Base-by-base conservation (phyloP, 768 basidiomycete genomes). In the Tricholoma furcatifolium region DNA sequence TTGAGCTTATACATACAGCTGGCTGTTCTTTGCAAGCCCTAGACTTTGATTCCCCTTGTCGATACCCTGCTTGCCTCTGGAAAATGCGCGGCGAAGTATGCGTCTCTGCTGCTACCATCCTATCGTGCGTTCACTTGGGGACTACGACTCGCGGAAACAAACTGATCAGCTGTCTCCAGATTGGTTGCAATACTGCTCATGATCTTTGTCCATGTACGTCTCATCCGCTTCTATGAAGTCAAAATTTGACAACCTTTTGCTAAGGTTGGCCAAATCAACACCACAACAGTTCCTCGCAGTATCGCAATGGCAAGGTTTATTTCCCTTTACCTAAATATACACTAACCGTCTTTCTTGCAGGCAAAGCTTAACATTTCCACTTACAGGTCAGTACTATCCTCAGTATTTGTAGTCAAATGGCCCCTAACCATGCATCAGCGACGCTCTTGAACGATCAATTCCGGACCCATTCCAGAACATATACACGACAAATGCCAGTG, bases 181-280 rank as follows among this genome's bases (percentile, higher is more conserved):
- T 62, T 77, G 68, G 76, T 64, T 55, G 82, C 77, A 72, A 56
- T 78, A 76, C 55, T 76, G 73, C 74, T 92, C 58, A 77, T 91
- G 67, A 88, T 93, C 57, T 91, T 92, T 70, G 81, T 84, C 61
- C 88, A 93, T 76, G 90, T 88, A 67, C 60, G 84, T 74, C 50
- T 53, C 3, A 7, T 51, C 52, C 57, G 36, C 43, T 31, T 41
- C 17, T 27, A 36, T 49, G 44, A 23, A 47, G 30, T 39, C 47
- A 52, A 50, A 53, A 57, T 63, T 61, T 58, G 53, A 47, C 56
- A 59, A 64, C 17, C 67, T 60, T 61, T 65, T 64, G 43, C 43
- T 38, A 56, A 92, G 90, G 81, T 91, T 52, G 89, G 86, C 54
- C 91, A 92, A 79, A 89, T 86, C 64, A 91, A 84, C 66, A 87